Percentiles rank a stretch among this genome's conserved stretches.
These are phyloP conservation scores for Diaporthe helianthi DNA, from an alignment of 2,329 filamentous ascomycete genomes.

Conservation along the genomic window DNA sequence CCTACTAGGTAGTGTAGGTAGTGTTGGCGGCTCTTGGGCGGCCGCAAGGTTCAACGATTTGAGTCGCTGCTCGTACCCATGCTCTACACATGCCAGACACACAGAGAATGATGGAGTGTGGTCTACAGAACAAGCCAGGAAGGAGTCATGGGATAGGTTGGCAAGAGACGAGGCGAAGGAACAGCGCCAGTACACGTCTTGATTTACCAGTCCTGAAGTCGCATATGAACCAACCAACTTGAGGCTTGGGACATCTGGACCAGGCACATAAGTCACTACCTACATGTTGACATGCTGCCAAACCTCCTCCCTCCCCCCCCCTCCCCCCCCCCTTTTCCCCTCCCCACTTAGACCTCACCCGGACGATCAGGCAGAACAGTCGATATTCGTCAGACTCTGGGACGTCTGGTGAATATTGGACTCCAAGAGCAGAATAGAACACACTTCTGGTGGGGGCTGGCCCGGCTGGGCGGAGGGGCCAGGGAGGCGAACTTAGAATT, in stretches of 20 bases:
- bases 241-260: background rate
- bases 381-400: background rate
- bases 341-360: no score
- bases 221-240: background rate
- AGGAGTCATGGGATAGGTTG: background rate
- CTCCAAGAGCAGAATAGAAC: background rate
- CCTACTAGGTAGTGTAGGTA: no score
- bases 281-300: background rate
- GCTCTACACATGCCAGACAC: no score
- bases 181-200: background rate
- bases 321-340: no score
- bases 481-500: background rate
- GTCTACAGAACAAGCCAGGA: background rate
- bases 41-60: background rate
- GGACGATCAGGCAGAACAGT: background rate
- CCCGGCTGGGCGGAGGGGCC: background rate
- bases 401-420: background rate
- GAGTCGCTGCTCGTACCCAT: no score
- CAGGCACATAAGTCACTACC: background rate
- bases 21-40: background rate
- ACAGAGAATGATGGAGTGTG: background rate
- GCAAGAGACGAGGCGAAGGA: background rate
- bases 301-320: background rate
- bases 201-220: background rate
- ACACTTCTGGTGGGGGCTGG: background rate